Percentiles rank a stretch among this genome's conserved stretches.
Conservation (phyloP, 352 stramenopile species). For the Pythium aquatile region DNA sequence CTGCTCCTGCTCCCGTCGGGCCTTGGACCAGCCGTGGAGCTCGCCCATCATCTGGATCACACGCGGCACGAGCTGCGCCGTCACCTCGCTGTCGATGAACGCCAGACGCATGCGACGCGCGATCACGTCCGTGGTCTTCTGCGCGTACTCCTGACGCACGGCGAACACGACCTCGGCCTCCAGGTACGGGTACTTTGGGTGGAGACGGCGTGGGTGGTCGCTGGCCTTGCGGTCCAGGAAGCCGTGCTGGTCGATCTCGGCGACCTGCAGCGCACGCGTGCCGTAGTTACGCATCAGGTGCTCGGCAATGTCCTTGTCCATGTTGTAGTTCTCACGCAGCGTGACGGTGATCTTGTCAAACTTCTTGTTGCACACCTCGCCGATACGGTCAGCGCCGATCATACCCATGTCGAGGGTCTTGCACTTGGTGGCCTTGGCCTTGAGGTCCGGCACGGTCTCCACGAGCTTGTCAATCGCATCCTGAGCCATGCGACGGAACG, state of each 20-base stretch:
- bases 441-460: slow-evolving; percentile 71
- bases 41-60: slow-evolving; percentile 93
- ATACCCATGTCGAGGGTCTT: slow-evolving; percentile 82
- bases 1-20: slow-evolving; percentile 68
- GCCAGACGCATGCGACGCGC: slow-evolving; percentile 91
- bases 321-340: slow-evolving; percentile 91
- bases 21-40: slow-evolving; percentile 84
- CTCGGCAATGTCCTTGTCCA: slow-evolving; percentile 93
- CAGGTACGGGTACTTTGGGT: slow-evolving; percentile 94
- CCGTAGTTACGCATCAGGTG: slow-evolving; percentile 96
- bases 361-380: slow-evolving; percentile 95
- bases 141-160: slow-evolving; percentile 93
- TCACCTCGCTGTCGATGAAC: slow-evolving; percentile 90
- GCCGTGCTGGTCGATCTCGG: slow-evolving; percentile 86
- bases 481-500: slow-evolving; percentile 95
- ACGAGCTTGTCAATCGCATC: slow-evolving; percentile 92
- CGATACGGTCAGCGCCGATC: slow-evolving; percentile 88
- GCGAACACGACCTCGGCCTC: slow-evolving; percentile 94
- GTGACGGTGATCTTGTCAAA: slow-evolving; percentile 95
- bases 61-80: slow-evolving; percentile 70
- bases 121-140: slow-evolving; percentile 92
- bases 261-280: slow-evolving; percentile 93
- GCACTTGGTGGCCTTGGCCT: slow-evolving; percentile 67
- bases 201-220: slow-evolving; percentile 86
- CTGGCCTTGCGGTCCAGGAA: slow-evolving; percentile 84